phyloP scores from a whole-genome alignment of 2,329 filamentous ascomycete genomes.

The Hawksworthiomyces lignivorus region DNA sequence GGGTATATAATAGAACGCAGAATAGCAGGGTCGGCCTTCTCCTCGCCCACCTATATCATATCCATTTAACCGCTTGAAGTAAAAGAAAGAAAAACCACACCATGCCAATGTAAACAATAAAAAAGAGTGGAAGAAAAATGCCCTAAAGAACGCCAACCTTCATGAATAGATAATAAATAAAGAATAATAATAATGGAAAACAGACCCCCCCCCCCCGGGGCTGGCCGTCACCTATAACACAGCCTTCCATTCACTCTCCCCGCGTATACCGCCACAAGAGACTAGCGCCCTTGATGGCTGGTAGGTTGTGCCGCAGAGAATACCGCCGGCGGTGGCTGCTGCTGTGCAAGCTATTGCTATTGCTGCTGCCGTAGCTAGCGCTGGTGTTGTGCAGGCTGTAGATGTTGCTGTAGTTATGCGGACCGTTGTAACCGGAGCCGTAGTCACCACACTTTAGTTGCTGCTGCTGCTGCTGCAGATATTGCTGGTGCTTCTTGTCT shows the following conservation, averaged over 20 bases:
- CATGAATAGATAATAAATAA: too few species aligned
- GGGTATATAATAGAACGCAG: too few species aligned
- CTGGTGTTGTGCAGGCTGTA: conserved; percentile 3
- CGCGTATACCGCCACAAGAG: conserved; percentile 15
- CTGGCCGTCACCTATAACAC: too few species aligned
- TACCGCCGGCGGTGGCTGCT: neutral
- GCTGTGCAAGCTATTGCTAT: neutral
- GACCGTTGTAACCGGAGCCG: neutral
- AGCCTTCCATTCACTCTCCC: conserved; percentile 1
- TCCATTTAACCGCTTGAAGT: too few species aligned
- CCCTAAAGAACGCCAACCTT: too few species aligned
- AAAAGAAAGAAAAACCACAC: too few species aligned
- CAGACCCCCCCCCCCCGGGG: too few species aligned
- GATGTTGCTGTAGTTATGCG: neutral
- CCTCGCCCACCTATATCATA: too few species aligned
- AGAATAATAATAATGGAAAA: neutral
- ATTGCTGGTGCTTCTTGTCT: conserved; percentile 5
- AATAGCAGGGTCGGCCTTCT: too few species aligned
- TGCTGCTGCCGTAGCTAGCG: neutral
- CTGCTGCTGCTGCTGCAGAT: neutral
- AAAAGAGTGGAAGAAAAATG: too few species aligned
- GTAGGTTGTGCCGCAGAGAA: conserved; percentile 10
- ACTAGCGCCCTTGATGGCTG: conserved; percentile 15
- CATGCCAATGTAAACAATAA: too few species aligned
- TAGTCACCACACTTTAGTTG: neutral